phyloP scores from a whole-genome alignment of 2,329 filamentous ascomycete genomes.

The Cercospora canescens region DNA sequence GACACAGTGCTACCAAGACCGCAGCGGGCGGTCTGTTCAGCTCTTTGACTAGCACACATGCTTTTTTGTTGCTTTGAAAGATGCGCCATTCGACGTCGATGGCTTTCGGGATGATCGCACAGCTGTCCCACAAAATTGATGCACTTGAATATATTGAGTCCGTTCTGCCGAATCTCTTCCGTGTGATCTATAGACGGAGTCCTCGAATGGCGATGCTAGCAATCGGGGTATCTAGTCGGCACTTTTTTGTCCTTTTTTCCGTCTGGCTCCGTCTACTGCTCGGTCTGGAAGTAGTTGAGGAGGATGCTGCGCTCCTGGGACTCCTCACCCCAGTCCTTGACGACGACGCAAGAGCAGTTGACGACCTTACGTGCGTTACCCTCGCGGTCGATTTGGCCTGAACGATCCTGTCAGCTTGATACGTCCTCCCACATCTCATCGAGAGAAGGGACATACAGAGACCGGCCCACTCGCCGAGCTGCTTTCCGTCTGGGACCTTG shows the following conservation, averaged over 20 bases:
- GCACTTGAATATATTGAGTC: neutral
- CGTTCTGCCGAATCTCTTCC: slow-evolving; percentile 4
- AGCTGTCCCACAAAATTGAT: slow-evolving; percentile 1
- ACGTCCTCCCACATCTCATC: neutral
- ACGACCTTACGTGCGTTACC: slow-evolving; percentile 99
- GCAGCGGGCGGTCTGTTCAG: neutral
- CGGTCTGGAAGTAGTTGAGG: slow-evolving; percentile 99
- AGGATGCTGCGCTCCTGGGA: slow-evolving; percentile 98
- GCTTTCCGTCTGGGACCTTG: slow-evolving; percentile 99
- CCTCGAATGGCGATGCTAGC: slow-evolving; percentile 3
- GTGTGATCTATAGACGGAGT: neutral
- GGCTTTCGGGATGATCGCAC: neutral
- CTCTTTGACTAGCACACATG: neutral
- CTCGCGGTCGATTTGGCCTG: slow-evolving; percentile 97
- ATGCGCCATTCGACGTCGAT: neutral
- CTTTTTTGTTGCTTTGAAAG: neutral
- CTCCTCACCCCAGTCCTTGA: slow-evolving; percentile 99
- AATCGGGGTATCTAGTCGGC: slow-evolving; percentile 6
- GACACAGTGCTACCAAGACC: neutral
- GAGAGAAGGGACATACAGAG: slow-evolving; percentile 76
- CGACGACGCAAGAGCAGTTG: slow-evolving; percentile 99
- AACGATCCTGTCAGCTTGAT: slow-evolving; percentile 18
- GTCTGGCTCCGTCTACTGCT: slow-evolving; percentile 45
- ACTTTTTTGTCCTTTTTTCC: neutral
- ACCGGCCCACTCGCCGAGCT: slow-evolving; percentile 99